Conservation (phyloP, 1,139 yeast genomes). For the Blastobotrys aristatus region DNA sequence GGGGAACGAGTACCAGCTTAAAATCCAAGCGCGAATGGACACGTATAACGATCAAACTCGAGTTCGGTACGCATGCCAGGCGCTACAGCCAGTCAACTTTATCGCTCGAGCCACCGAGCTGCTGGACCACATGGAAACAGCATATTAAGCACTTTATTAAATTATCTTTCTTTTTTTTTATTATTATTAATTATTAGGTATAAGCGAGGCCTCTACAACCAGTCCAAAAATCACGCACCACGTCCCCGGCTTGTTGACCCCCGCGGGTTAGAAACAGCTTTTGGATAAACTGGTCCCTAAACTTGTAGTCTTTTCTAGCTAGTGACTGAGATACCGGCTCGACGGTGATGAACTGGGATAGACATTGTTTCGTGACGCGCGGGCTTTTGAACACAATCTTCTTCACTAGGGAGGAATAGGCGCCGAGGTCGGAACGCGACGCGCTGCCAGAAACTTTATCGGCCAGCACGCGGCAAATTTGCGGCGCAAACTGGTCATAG, state of each 20-base stretch:
- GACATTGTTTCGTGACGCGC: slow-evolving; percentile 45
- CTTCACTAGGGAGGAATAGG: slow-evolving; percentile 52
- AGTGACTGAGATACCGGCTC: slow-evolving; percentile 27
- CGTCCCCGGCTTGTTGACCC: slow-evolving; percentile 50
- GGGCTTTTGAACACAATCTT: slow-evolving; percentile 51
- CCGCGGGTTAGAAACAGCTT: slow-evolving; percentile 63
- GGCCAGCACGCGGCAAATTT: slow-evolving; percentile 24
- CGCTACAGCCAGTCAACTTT: slow-evolving; percentile 53
- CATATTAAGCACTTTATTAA: slow-evolving; percentile 1
- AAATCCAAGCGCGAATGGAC: slow-evolving; percentile 80
- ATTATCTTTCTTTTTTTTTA: slow-evolving; percentile 1
- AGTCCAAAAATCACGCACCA: slow-evolving; percentile 64
- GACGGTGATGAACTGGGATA: slow-evolving; percentile 38
- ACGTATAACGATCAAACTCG: slow-evolving; percentile 73
- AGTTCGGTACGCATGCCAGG: slow-evolving; percentile 66
- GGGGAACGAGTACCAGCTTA: slow-evolving; percentile 66
- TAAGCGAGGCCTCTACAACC: slow-evolving; percentile 34
- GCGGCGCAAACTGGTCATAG: slow-evolving; percentile 24
- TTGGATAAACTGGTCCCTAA: slow-evolving; percentile 42
- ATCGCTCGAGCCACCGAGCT: slow-evolving; percentile 59
- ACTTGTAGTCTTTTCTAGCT: slow-evolving; percentile 18
- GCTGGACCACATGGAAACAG: slow-evolving; percentile 40
- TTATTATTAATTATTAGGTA: neutral
- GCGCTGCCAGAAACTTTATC: slow-evolving; percentile 38
- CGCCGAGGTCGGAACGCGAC: slow-evolving; percentile 58